Evolutionary conservation across 805 yeast genomes (phyloP).

Genomic region (Aciculoconidium aculeatum): DNA sequence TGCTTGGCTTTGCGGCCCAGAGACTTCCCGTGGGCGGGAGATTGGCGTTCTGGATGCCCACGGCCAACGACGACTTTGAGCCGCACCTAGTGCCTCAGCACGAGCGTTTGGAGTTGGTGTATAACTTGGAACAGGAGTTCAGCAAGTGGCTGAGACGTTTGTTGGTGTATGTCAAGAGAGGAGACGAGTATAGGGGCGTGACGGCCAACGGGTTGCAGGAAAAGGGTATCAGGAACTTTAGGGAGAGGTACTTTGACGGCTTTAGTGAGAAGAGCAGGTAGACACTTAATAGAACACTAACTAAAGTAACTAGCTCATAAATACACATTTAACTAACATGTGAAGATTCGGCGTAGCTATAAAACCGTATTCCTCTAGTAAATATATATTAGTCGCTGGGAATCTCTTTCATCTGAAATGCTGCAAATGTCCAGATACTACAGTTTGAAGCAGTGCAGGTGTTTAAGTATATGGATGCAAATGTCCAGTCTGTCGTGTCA

Average conservation of each 20-base stretch:
- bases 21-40: conserved; percentile 73
- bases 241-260: conserved; percentile 72
- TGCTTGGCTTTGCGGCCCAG: conserved; percentile 64
- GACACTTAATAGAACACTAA: neutral
- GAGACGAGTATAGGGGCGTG: conserved; percentile 42
- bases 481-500: too few species aligned
- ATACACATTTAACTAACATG: too few species aligned
- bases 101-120: conserved; percentile 59
- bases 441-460: too few species aligned
- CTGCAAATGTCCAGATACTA: too few species aligned
- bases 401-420: too few species aligned
- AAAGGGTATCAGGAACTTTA: conserved; percentile 48
- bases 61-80: conserved; percentile 79
- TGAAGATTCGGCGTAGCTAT: too few species aligned
- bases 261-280: conserved; percentile 39
- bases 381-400: neutral
- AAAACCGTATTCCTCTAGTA: too few species aligned
- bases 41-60: conserved; percentile 96
- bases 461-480: too few species aligned
- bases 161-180: conserved; percentile 70
- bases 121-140: conserved; percentile 80
- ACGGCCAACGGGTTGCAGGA: conserved; percentile 40
- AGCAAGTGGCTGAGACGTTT: conserved; percentile 90
- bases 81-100: conserved; percentile 75
- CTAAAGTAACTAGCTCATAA: neutral